A percentile compares a stretch with the other conserved stretches of the same genome.
phyloP scores from a whole-genome alignment of 108 stramenopile species.

The Cyclotella kingstonii region DNA sequence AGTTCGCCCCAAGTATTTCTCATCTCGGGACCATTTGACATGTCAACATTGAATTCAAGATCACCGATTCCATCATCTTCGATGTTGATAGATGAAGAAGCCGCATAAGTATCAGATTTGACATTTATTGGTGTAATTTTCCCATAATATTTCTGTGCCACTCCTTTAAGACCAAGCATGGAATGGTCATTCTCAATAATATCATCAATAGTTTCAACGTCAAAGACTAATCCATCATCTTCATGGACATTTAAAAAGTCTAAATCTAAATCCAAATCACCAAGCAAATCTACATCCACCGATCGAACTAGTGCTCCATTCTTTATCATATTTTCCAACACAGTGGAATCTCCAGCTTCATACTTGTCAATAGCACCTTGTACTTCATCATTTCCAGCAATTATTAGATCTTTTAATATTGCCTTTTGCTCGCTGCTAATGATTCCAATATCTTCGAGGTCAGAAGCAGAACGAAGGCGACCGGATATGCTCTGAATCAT shows the following conservation, averaged over 20 bases:
- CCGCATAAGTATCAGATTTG: conserved; percentile 1
- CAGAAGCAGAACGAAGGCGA: conserved; percentile 75
- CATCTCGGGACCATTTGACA: conserved; percentile 11
- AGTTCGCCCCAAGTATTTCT: no score
- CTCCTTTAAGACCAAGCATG: not conserved
- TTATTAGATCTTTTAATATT: conserved; percentile 89
- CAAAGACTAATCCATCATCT: conserved; percentile 34
- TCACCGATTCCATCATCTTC: conserved; percentile 74
- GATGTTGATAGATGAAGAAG: not conserved
- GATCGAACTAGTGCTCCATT: conserved; percentile 56
- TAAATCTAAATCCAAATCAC: conserved; percentile 85
- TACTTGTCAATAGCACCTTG: conserved; percentile 86
- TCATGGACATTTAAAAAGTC: conserved; percentile 78
- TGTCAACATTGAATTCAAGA: conserved; percentile 70
- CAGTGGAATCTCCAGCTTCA: conserved; percentile 76
- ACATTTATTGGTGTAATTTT: not conserved
- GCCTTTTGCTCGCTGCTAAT: conserved; percentile 82
- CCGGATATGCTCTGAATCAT: conserved; percentile 70
- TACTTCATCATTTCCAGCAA: conserved; percentile 75
- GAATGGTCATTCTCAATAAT: conserved; percentile 20
- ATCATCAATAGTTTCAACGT: conserved; percentile 35
- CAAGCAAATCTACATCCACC: conserved; percentile 76
- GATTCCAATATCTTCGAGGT: conserved; percentile 82
- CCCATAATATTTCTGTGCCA: not conserved
- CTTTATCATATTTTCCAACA: conserved; percentile 70